Percentiles rank a stretch among this genome's conserved stretches.
These are phyloP conservation scores for Metarhizium humberi DNA, from an alignment of 2,329 filamentous ascomycete species.

Conservation along the genomic window DNA sequence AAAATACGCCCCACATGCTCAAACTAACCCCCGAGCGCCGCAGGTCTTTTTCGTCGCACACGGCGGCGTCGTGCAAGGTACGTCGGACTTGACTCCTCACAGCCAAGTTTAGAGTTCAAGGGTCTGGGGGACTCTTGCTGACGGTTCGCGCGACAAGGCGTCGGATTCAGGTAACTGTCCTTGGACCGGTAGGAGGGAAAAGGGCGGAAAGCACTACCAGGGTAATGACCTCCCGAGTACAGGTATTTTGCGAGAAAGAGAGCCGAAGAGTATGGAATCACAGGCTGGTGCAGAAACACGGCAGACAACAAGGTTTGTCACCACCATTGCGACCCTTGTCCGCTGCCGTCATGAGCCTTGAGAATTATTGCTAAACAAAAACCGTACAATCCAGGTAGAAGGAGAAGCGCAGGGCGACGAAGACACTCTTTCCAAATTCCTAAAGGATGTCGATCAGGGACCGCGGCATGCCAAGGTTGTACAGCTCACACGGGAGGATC, in stretches of 20 bases:
- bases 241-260: conserved; percentile 47
- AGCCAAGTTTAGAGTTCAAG: neutral
- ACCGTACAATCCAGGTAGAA: conserved; percentile 52
- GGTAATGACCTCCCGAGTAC: neutral
- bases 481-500: conserved; percentile 60
- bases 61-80: conserved; percentile 59
- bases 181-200: neutral
- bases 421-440: conserved; percentile 55
- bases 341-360: no score
- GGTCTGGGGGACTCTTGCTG: conserved; percentile 8
- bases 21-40: neutral
- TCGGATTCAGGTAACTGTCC: conserved; percentile 40
- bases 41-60: conserved; percentile 57
- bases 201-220: neutral
- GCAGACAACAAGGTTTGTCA: conserved; percentile 39
- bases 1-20: neutral
- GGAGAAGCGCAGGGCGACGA: conserved; percentile 78
- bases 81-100: conserved; percentile 7
- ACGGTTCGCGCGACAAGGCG: conserved; percentile 31
- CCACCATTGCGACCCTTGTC: no score
- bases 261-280: conserved; percentile 40
- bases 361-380: neutral
- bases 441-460: conserved; percentile 67
- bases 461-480: conserved; percentile 64
- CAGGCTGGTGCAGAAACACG: conserved; percentile 55